Base-by-base conservation (phyloP, 805 yeast genomes). In the Zygosaccharomyces bailii region DNA sequence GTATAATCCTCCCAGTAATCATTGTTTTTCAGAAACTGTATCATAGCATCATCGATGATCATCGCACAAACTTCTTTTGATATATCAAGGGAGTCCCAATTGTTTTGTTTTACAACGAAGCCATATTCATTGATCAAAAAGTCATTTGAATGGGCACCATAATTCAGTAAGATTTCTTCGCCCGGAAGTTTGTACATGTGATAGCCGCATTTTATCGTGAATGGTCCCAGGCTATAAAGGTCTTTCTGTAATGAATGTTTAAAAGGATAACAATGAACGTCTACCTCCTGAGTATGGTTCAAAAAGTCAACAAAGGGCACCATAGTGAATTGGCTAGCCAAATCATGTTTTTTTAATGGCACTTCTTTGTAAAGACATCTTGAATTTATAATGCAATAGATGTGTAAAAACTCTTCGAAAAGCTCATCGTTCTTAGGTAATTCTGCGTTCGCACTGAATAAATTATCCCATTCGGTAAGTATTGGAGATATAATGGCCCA, bases 271-370 rank as follows among this genome's bases (percentile, higher is more conserved):
- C 87, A 78, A 49, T 78, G 81, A 33, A 72, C 76, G 4, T 73
- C 72, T 30, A 69, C 43, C 2, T 59, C 57, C 3, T 65, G 52
- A 10, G 70, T 54, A 63, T 91, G 98, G 65, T 91, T 93, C 41
- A 91, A 68, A 60, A 86, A 85, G 67, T 91, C 99, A 18, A 90
- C 89, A 50, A 71, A 82, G 0, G 99, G 99, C 0, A 91, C 97
- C 78, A 91, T 68, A 1, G 98, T 87, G 68, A 91, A 82, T 60
- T 86, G 84, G 52, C 84, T 87, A 8, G 43, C 38, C 1, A 13
- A 25, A 19, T 68, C 75, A 13, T 70, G 66, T 45, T 74, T 73
- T 27, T 75, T 73, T 37, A 75, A 71, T 1, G 85, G 81, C 1
- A 86, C 65, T 2, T 76, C 73, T 82, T 83, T 81, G 61, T 88